Evolutionary conservation across 2,329 filamentous ascomycete species (phyloP).

Genomic region (Cordyceps cicadae): DNA sequence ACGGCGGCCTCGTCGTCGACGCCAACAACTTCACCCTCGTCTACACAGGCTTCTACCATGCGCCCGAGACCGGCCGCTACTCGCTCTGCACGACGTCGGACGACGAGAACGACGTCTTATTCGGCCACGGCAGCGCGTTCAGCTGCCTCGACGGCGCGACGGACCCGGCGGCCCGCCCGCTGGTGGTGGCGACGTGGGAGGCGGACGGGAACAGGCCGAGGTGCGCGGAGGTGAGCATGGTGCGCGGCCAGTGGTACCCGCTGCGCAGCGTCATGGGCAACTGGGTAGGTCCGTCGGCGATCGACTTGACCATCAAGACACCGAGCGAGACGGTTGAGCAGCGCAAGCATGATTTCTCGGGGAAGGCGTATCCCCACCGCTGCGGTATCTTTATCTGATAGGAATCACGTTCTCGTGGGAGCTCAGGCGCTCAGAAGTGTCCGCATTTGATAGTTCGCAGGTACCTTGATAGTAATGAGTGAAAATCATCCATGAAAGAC

Average conservation of each 20-base stretch:
- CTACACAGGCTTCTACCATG: slow-evolving; percentile 16
- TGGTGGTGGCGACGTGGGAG: slow-evolving; percentile 14
- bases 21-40: slow-evolving; percentile 20
- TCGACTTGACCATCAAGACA: slow-evolving; percentile 12
- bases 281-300: slow-evolving; percentile 14
- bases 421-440: not conserved
- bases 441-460: not conserved
- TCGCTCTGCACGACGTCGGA: slow-evolving; percentile 18
- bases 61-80: slow-evolving; percentile 14
- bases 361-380: slow-evolving; percentile 3
- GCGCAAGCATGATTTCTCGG: slow-evolving; percentile 9
- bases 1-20: slow-evolving; percentile 16
- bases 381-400: not conserved
- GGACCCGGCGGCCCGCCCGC: slow-evolving; percentile 8
- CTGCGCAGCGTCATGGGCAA: slow-evolving; percentile 18
- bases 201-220: slow-evolving; percentile 14
- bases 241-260: slow-evolving; percentile 15
- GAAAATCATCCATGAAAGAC: too few species aligned
- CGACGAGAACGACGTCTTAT: slow-evolving; percentile 18
- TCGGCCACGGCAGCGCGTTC: slow-evolving; percentile 17
- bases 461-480: too few species aligned
- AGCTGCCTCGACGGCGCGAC: slow-evolving; percentile 12
- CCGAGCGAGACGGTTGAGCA: slow-evolving; percentile 11
- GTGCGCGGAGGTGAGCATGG: slow-evolving; percentile 14
- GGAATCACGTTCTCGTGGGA: too few species aligned